A percentile compares a stretch with the other conserved stretches of the same genome.
Conservation (phyloP, 2,329 filamentous ascomycete genomes). For the Cercospora sp. region DNA sequence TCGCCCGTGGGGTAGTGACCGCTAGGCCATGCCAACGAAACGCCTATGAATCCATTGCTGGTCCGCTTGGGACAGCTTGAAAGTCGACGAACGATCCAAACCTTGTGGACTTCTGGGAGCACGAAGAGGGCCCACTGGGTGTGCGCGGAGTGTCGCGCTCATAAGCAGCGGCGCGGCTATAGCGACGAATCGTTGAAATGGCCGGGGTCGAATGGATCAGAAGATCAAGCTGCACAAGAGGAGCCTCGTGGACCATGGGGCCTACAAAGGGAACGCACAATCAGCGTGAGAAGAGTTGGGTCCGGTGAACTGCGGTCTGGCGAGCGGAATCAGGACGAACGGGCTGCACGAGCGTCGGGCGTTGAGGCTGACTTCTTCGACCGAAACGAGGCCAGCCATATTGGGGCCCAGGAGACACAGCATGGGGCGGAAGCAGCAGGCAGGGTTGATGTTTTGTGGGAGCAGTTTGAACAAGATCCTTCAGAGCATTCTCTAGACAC, state of each 20-base stretch:
- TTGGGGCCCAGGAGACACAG: not conserved
- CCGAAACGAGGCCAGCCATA: not conserved
- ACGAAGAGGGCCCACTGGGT: conserved; percentile 27
- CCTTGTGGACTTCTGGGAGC: conserved; percentile 23
- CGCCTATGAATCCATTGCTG: conserved; percentile 31
- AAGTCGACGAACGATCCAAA: conserved; percentile 21
- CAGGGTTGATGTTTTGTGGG: conserved; percentile 19
- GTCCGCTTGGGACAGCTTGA: conserved; percentile 30
- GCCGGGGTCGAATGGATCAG: not conserved
- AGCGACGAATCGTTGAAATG: conserved; percentile 21
- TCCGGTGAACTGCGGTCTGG: not conserved
- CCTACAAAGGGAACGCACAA: not conserved
- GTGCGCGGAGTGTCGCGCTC: conserved; percentile 25
- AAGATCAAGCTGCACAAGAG: conserved; percentile 4
- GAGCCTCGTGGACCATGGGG: not conserved
- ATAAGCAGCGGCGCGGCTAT: conserved; percentile 23
- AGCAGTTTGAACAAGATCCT: conserved; percentile 21
- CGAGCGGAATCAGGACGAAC: not conserved
- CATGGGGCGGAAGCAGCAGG: not conserved
- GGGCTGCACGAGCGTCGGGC: not conserved
- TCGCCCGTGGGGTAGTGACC: conserved; percentile 23
- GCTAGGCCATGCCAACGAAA: conserved; percentile 16
- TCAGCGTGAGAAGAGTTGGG: not conserved
- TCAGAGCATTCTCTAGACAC: not conserved
- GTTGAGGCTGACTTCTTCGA: conserved; percentile 8